phyloP scores from a whole-genome alignment of 208 protist genomes.

The Leishmania tarentolae region DNA sequence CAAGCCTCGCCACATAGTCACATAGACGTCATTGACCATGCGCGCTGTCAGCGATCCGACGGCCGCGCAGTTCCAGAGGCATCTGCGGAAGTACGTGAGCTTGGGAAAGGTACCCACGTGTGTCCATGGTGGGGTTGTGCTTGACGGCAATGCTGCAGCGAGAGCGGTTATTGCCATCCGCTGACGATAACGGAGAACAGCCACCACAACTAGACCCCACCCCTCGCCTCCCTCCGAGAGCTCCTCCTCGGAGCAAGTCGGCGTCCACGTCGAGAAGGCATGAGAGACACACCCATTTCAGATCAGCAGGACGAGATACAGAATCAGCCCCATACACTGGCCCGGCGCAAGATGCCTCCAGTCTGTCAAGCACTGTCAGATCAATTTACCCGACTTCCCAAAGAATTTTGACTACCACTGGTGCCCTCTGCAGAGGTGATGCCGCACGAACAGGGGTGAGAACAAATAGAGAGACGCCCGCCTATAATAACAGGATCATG shows the following conservation, averaged over 20 bases:
- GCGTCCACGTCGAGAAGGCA: constrained; percentile 13
- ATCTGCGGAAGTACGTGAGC: constrained; percentile 56
- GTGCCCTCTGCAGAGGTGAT: constrained; percentile 10
- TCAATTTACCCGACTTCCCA: constrained; percentile 14
- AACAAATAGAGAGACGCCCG: constrained; percentile 18
- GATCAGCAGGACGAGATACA: constrained; percentile 27
- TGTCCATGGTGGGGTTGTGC: constrained; percentile 47
- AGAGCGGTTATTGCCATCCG: constrained; percentile 30
- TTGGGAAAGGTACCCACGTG: constrained; percentile 49
- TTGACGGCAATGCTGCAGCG: constrained; percentile 56
- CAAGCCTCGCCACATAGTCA: constrained; percentile 48
- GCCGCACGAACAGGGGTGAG: constrained; percentile 30
- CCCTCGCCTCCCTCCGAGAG: background rate
- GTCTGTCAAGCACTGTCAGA: constrained; percentile 22
- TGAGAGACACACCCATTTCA: constrained; percentile 8
- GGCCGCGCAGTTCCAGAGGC: constrained; percentile 55
- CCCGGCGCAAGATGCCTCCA: constrained; percentile 26
- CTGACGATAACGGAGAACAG: constrained; percentile 13
- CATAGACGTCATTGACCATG: constrained; percentile 71
- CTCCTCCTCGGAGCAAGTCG: background rate
- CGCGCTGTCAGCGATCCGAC: constrained; percentile 56
- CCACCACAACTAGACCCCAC: constrained; percentile 8
- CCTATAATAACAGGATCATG: constrained; percentile 21
- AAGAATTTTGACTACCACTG: constrained; percentile 15
- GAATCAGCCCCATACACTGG: constrained; percentile 26